Conservation (phyloP, 148 eudicot genomes). For the Amaranthus hypochondriacus region DNA sequence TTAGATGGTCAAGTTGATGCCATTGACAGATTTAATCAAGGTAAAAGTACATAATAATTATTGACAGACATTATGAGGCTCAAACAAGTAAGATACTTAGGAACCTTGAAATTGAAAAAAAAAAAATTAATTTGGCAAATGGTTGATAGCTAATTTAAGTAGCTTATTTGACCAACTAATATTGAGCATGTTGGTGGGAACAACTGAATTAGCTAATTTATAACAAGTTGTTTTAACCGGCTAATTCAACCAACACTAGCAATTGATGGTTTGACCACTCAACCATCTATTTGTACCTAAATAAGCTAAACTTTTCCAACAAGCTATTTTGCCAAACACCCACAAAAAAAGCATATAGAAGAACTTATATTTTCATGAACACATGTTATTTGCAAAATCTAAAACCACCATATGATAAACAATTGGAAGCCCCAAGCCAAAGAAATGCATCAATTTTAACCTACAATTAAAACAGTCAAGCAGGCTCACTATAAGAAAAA, state of each 20-base stretch:
- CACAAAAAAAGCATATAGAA: no score
- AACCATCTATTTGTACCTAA: no score
- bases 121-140: not conserved
- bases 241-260: no score
- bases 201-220: no score
- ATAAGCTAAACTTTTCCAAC: no score
- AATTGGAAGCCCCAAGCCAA: not conserved
- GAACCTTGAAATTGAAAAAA: not conserved
- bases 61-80: conserved; percentile 4
- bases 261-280: no score
- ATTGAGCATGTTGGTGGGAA: no score
- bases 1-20: conserved; percentile 16
- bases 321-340: no score
- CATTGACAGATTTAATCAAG: conserved; percentile 1
- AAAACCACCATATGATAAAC: not conserved
- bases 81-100: not conserved
- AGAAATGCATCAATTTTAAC: not conserved
- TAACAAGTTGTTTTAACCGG: no score
- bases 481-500: not conserved
- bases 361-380: no score
- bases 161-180: no score
- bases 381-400: no score
- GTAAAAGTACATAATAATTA: not conserved
- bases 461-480: not conserved
- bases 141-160: not conserved